Evolutionary conservation across 306 rosid species (phyloP).

Genomic region (Trifolium dubium): DNA sequence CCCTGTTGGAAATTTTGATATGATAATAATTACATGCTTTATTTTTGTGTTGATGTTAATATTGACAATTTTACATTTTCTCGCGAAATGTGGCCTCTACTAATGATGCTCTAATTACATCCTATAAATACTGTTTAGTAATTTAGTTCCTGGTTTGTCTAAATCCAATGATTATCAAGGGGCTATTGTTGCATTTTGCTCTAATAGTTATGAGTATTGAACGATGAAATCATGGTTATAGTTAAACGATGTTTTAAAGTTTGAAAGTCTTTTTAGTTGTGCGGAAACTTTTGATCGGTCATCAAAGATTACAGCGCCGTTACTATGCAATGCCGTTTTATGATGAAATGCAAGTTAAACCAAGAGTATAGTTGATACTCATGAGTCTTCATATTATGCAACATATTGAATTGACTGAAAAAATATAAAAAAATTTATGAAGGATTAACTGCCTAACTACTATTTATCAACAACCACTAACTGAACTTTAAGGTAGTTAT

Average conservation of each 20-base stretch:
- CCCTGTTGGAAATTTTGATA: slow-evolving; percentile 31
- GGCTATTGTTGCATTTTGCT: background rate
- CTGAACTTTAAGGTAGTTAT: background rate
- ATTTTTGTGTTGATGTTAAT: slow-evolving; percentile 10
- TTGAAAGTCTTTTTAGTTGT: background rate
- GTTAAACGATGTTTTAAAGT: background rate
- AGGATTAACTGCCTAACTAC: background rate
- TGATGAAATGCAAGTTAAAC: too few species aligned
- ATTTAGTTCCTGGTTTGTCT: background rate
- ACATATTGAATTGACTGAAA: too few species aligned
- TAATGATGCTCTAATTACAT: background rate
- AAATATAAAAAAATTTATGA: too few species aligned
- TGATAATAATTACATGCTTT: slow-evolving; percentile 22
- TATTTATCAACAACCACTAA: background rate
- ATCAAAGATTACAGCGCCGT: background rate
- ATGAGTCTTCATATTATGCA: too few species aligned
- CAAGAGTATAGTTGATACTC: too few species aligned
- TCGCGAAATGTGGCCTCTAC: background rate
- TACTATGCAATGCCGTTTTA: background rate
- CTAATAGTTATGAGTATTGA: background rate
- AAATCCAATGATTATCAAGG: background rate
- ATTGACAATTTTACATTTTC: slow-evolving; percentile 1
- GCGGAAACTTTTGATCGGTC: background rate
- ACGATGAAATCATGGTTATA: background rate
- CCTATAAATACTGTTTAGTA: background rate